A percentile compares a stretch with the other conserved stretches of the same genome.
Evolutionary conservation across 2,329 filamentous ascomycete species (phyloP).

Genomic region (Ophiostoma sp.): DNA sequence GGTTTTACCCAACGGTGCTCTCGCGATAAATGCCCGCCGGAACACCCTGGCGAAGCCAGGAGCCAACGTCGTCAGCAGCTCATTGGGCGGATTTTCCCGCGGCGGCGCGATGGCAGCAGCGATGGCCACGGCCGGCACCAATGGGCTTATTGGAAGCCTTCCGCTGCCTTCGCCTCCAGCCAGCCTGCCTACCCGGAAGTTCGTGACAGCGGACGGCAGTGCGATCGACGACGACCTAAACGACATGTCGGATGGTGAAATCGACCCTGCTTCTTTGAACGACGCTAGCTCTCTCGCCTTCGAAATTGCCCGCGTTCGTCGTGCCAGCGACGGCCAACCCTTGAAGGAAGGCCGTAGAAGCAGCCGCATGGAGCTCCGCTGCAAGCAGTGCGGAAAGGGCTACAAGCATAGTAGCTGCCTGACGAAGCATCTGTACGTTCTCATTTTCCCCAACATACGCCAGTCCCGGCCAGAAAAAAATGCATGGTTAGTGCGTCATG

Average conservation of each 20-base stretch:
- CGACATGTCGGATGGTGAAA: slow-evolving; percentile 56
- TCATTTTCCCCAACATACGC: slow-evolving; percentile 41
- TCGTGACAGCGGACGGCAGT: slow-evolving; percentile 51
- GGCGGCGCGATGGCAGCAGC: slow-evolving; percentile 27
- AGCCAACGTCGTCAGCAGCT: slow-evolving; percentile 44
- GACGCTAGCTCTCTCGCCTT: slow-evolving; percentile 35
- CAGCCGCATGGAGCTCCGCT: slow-evolving; percentile 83
- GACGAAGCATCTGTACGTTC: slow-evolving; percentile 99
- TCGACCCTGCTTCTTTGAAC: slow-evolving; percentile 28
- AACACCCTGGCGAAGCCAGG: slow-evolving; percentile 68
- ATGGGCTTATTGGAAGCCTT: slow-evolving; percentile 50
- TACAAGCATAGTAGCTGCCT: slow-evolving; percentile 99
- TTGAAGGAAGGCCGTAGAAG: slow-evolving; percentile 78
- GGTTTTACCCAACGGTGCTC: slow-evolving; percentile 56
- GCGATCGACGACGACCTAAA: slow-evolving; percentile 71
- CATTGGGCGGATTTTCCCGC: slow-evolving; percentile 14
- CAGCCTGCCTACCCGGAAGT: slow-evolving; percentile 64
- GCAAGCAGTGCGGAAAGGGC: slow-evolving; percentile 97
- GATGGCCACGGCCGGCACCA: slow-evolving; percentile 22
- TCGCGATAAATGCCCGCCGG: slow-evolving; percentile 61
- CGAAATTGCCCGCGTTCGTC: slow-evolving; percentile 54
- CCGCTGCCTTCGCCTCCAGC: slow-evolving; percentile 66
- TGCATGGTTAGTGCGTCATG: background rate
- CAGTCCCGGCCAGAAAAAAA: slow-evolving; percentile 41
- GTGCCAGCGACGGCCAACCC: slow-evolving; percentile 84